Evolutionary conservation across 768 basidiomycete species (phyloP), one percentile per base, ranked within the genome.

Genomic region (Mrakia gelida): DNA sequence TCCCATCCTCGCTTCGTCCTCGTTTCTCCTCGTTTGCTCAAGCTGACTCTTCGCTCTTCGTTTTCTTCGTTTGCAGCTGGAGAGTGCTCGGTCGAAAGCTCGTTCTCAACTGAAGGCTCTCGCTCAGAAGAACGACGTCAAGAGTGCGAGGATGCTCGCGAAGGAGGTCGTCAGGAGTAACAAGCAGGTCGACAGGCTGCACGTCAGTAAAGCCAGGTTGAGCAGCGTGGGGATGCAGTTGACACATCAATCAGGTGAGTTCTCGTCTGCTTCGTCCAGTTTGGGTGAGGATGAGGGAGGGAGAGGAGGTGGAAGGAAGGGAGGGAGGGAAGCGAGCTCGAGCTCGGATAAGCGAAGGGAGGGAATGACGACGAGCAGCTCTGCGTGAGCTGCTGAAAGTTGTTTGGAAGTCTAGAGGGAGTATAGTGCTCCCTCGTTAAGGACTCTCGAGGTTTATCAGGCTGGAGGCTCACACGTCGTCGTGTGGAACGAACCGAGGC

Each of bases 91-190:
- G 13, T 87, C 86, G 76, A 97, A 96, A 84, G 94, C 90, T 7
- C 89, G 91, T 43, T 82, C 88, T 81, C 88, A 91, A 32, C 90
- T 98, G 67, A 98, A 95, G 85, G 91, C 92, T 82, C 88, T 98
- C 61, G 97, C 95, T 3, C 86, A 87, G 77, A 95, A 95, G 82
- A 94, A 94, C 43, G 96, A 98, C 83, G 88, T 91, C 71, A 96
- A 95, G 86, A 93, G 91, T 77, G 95, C 96, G 0, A 90, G 93
- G 62, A 92, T 98, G 82, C 87, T 99, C 67, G 96, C 97, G 0
- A 89, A 88, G 80, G 97, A 98, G 84, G 90, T 99, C n/a, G 94
- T 98, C 8, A 87, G 95, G 81, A 95, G 92, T 83, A 90, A 92
- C 82, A 96, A 94, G 84, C 96, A 98, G 88, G 93, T 94, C 84